These are phyloP conservation scores for Pyronema omphalodes DNA, from an alignment of 495 filamentous ascomycete genomes.

Conservation along the genomic window DNA sequence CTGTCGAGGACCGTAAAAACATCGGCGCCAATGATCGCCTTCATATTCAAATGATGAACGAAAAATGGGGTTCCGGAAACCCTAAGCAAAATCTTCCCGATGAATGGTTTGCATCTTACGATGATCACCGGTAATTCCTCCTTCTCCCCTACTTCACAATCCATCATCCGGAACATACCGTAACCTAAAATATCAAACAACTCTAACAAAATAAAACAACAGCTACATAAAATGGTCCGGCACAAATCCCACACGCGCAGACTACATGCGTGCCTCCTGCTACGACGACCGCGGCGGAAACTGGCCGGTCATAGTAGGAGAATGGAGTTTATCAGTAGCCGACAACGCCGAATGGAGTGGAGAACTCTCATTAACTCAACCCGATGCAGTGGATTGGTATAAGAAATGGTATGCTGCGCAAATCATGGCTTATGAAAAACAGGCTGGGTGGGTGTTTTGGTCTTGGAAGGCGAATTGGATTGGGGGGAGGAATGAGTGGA, in stretches of 20 bases:
- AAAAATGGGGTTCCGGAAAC: constrained; percentile 35
- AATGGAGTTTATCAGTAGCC: constrained; percentile 24
- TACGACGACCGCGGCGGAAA: constrained; percentile 11
- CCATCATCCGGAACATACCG: too few relatives aligned
- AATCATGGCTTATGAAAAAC: constrained; percentile 29
- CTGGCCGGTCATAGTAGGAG: constrained; percentile 18
- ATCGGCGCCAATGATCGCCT: constrained; percentile 27
- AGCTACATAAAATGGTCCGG: constrained; percentile 3
- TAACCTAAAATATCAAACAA: too few relatives aligned
- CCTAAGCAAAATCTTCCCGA: constrained; percentile 28
- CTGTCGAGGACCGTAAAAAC: constrained; percentile 26
- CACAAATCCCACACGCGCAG: not conserved
- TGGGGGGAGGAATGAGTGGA: constrained; percentile 21
- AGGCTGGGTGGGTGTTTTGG: constrained; percentile 21
- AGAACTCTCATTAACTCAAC: constrained; percentile 26
- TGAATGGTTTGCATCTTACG: constrained; percentile 31
- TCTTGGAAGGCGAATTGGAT: constrained; percentile 18
- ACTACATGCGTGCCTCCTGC: constrained; percentile 6
- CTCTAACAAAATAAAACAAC: too few relatives aligned
- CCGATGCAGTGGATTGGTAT: constrained; percentile 33
- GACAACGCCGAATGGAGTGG: constrained; percentile 25
- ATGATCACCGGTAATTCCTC: constrained; percentile 28
- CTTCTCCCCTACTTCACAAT: too few relatives aligned
- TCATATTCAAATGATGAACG: constrained; percentile 40
- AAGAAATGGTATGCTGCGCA: constrained; percentile 42